phyloP scores from a whole-genome alignment of 2,329 filamentous ascomycete genomes.

The Colletotrichum melonis region DNA sequence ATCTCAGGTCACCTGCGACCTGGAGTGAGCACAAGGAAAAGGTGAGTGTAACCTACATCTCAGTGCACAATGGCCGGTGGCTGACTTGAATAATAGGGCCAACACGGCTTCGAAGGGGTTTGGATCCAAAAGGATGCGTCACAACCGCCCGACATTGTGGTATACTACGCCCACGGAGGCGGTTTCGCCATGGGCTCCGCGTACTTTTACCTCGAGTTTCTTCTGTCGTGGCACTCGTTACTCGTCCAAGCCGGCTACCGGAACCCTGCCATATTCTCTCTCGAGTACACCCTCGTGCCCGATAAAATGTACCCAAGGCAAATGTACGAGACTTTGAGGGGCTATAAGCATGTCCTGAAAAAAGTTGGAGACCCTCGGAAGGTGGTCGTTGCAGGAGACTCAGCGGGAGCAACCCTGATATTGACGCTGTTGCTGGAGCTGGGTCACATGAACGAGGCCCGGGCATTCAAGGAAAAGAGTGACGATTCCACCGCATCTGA shows the following conservation, averaged over 20 bases:
- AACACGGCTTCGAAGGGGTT: constrained; percentile 64
- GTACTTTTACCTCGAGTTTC: constrained; percentile 88
- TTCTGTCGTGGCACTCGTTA: constrained; percentile 77
- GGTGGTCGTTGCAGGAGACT: constrained; percentile 82
- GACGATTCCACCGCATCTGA: constrained; percentile 32
- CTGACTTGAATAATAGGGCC: constrained; percentile 28
- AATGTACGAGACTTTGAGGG: constrained; percentile 74
- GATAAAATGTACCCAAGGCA: constrained; percentile 80
- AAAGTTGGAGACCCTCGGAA: constrained; percentile 67
- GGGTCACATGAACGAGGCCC: constrained; percentile 54
- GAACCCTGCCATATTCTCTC: constrained; percentile 82
- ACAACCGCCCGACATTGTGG: constrained; percentile 76
- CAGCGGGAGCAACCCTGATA: constrained; percentile 80
- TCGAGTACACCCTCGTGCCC: constrained; percentile 85
- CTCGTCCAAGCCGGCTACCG: constrained; percentile 73
- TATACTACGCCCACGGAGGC: constrained; percentile 86
- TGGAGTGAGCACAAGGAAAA: constrained; percentile 67
- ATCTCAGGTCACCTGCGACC: constrained; percentile 68
- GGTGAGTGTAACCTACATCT: constrained; percentile 48
- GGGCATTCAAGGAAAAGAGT: constrained; percentile 20
- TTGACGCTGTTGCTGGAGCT: constrained; percentile 79
- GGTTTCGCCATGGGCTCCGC: constrained; percentile 86
- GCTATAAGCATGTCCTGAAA: constrained; percentile 77
- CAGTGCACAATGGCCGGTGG: neutral
- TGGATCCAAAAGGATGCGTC: constrained; percentile 75